A percentile compares a stretch with the other conserved stretches of the same genome.
phyloP scores from a whole-genome alignment of 75 land plant genomes.

The Chamaecyparis obtusa region DNA sequence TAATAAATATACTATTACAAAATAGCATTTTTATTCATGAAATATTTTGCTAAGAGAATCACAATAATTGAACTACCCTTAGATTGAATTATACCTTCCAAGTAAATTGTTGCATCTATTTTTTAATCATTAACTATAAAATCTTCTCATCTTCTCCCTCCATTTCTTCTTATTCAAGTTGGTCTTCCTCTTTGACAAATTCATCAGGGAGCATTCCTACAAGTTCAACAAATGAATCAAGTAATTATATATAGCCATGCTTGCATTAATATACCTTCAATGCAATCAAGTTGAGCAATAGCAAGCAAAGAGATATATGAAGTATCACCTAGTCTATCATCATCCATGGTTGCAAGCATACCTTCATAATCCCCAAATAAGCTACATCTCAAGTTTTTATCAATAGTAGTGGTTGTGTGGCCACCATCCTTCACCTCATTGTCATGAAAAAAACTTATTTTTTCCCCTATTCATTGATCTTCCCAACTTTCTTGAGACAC shows the following conservation, averaged over 20 bases:
- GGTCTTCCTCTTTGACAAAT: constrained; percentile 65
- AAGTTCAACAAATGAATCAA: background rate
- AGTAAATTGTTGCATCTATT: constrained; percentile 77
- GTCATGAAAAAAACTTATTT: constrained; percentile 59
- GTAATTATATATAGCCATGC: background rate
- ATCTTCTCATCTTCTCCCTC: constrained; percentile 94
- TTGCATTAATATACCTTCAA: background rate
- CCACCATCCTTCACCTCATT: constrained; percentile 58
- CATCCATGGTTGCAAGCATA: too few relatives aligned
- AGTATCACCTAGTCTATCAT: too few relatives aligned
- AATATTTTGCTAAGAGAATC: background rate
- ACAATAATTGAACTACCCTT: background rate
- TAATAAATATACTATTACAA: background rate
- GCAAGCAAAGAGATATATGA: background rate
- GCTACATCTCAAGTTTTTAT: too few relatives aligned
- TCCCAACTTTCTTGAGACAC: constrained; percentile 80
- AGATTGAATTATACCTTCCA: constrained; percentile 42
- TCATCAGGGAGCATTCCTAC: constrained; percentile 74
- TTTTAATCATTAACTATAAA: constrained; percentile 94
- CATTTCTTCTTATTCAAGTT: constrained; percentile 65
- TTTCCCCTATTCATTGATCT: constrained; percentile 33
- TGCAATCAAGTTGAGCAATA: background rate
- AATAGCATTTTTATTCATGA: background rate
- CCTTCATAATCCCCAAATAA: too few relatives aligned
- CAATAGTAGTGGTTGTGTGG: constrained; percentile 54